phyloP scores from a whole-genome alignment of 495 filamentous ascomycete species.

The Patellaria atrata region DNA sequence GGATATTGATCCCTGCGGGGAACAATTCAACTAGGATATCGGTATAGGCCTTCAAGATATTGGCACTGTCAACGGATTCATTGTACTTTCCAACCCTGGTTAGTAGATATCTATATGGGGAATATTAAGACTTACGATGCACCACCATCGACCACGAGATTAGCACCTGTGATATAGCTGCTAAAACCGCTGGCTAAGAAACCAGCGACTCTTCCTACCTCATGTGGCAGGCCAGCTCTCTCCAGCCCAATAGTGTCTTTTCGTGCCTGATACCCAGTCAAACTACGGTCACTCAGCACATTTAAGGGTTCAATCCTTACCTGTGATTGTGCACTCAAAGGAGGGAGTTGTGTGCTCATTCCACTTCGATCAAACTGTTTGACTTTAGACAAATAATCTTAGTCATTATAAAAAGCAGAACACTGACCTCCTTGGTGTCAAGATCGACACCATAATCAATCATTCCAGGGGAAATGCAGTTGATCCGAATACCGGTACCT shows the following conservation, averaged over 20 bases:
- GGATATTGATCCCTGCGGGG: too few relatives aligned
- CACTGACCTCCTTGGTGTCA: conserved; percentile 29
- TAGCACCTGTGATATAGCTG: conserved; percentile 41
- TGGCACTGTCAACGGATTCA: conserved; percentile 25
- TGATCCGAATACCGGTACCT: conserved; percentile 43
- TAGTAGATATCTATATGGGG: background rate
- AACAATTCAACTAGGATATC: too few relatives aligned
- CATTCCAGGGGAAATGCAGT: conserved; percentile 43
- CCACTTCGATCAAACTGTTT: conserved; percentile 37
- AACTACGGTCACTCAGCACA: background rate
- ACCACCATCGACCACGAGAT: conserved; percentile 42
- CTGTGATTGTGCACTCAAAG: conserved; percentile 37
- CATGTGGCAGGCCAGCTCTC: conserved; percentile 35
- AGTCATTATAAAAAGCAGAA: background rate
- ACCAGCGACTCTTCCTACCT: conserved; percentile 44
- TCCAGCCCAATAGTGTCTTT: conserved; percentile 34
- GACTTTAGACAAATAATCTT: background rate
- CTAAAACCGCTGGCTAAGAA: conserved; percentile 43
- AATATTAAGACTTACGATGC: conserved; percentile 25
- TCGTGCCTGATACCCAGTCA: conserved; percentile 20
- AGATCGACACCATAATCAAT: conserved; percentile 45
- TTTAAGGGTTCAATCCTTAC: conserved; percentile 22
- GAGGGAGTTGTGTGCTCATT: conserved; percentile 41
- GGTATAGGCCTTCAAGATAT: too few relatives aligned
- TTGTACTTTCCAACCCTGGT: conserved; percentile 5